These are phyloP conservation scores for Hymenoscyphus infarciens DNA, from an alignment of 2,329 filamentous ascomycete species.

Conservation along the genomic window DNA sequence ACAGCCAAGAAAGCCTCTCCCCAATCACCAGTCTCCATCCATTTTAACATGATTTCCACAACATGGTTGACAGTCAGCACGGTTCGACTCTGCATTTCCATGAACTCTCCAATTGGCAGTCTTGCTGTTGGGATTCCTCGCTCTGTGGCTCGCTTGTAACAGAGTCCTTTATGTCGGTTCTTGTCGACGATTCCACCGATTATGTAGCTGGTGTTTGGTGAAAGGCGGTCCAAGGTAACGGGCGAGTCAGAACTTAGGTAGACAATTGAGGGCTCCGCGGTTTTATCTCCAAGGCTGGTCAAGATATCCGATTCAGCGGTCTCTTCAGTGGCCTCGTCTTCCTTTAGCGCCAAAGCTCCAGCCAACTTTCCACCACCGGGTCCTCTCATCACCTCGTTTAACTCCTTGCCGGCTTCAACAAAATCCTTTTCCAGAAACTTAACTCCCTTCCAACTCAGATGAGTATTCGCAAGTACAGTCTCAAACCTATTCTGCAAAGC, in stretches of 20 bases:
- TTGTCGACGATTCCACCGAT: constrained; percentile 94
- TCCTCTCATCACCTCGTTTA: constrained; percentile 64
- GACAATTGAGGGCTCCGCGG: constrained; percentile 48
- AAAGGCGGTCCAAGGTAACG: constrained; percentile 75
- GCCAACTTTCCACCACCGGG: constrained; percentile 53
- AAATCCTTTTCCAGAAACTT: constrained; percentile 73
- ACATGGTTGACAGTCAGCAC: constrained; percentile 95
- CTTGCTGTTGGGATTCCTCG: constrained; percentile 82
- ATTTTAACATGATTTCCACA: constrained; percentile 91
- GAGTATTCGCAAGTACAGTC: constrained; percentile 64
- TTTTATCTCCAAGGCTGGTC: not conserved
- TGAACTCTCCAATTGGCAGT: constrained; percentile 90
- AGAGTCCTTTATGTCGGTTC: constrained; percentile 93
- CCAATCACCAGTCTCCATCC: constrained; percentile 90
- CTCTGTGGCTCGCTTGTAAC: constrained; percentile 75
- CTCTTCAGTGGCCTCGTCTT: not conserved
- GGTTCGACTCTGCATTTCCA: constrained; percentile 82
- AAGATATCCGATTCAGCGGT: not conserved
- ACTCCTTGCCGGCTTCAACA: constrained; percentile 60
- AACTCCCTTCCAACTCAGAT: constrained; percentile 77
- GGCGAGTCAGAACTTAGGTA: constrained; percentile 93
- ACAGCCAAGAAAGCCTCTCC: constrained; percentile 81
- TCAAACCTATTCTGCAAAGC: constrained; percentile 76
- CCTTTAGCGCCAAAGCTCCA: constrained; percentile 38
- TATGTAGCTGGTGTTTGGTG: constrained; percentile 86